Base-by-base conservation (phyloP, 148 eudicot genomes). In the Rhododendron vialii region DNA sequence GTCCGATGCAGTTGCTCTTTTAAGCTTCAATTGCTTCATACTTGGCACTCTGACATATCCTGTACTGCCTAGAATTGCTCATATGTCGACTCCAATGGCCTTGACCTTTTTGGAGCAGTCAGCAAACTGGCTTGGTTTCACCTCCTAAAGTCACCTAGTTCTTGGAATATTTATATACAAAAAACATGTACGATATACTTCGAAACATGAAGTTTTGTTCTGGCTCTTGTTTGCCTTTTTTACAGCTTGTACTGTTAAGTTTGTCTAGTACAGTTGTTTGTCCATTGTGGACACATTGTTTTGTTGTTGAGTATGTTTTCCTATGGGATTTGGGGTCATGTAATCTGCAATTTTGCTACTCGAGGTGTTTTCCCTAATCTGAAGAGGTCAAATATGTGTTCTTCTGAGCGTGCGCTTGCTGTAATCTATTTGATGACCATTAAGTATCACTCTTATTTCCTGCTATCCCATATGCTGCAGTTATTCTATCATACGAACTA, bases 1-100 rank as follows among this genome's bases (percentile, higher is more conserved):
- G 65, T 88, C 91, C 4, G 96, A 93, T 78, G 95, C 94, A 1
- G 91, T 94, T 48, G 92, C 94, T 28, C 99, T 96, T 83, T 85
- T 96, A 85, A 90, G 97, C 90, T 86, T 96, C 88, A 96, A 94
- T 87, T 96, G 98, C 93, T 96, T 96, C 53, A 84, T 96, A 38
- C 98, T 96, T 4, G 99, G 98, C 48, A 87, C 93, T 22, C 91
- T 95, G 79, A 67, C 99, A 3, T 93, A 88, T 84, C 99, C 98
- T 3, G 84, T 90, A 0, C 85, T 96, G 69, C 99, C 99, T 0
- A 85, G 55, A 84, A 80, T 92, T 17, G 95, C 95, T 17, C 86
- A 57, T 57, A 28, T 90, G 79, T 80, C 90, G 47, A 87, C 86
- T 6, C 94, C 96, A 0, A 20, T 88, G n/a, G 85, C 76, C 4